Evolutionary conservation across 768 basidiomycete species (phyloP).

Genomic region (Podaxis carcinomalis): DNA sequence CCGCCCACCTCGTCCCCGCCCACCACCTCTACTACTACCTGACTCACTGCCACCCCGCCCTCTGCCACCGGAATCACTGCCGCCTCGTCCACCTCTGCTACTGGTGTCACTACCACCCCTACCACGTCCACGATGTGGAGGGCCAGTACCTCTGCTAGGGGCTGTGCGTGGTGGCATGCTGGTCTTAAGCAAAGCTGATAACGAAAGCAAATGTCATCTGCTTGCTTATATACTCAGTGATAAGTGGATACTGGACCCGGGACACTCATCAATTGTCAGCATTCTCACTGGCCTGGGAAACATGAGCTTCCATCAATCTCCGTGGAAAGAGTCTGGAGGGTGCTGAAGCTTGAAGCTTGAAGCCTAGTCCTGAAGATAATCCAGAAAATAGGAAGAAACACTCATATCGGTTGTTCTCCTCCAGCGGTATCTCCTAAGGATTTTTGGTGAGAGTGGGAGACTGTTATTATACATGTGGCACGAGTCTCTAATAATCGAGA

Average conservation of each 20-base stretch:
- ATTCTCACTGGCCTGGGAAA: constrained; percentile 1
- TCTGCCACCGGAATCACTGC: background rate
- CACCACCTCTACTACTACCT: constrained; percentile 22
- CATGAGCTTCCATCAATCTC: background rate
- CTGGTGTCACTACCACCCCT: constrained; percentile 10
- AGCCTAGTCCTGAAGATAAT: background rate
- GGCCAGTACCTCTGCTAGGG: constrained; percentile 19
- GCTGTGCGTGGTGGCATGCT: constrained; percentile 38
- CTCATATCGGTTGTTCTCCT: background rate
- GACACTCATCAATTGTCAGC: background rate
- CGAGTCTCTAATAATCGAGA: background rate
- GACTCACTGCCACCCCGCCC: constrained; percentile 8
- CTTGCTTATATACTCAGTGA: constrained; percentile 1
- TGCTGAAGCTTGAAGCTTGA: background rate
- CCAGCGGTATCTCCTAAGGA: background rate
- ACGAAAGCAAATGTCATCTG: background rate
- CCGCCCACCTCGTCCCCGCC: background rate
- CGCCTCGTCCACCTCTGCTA: constrained; percentile 23
- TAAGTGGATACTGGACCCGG: background rate
- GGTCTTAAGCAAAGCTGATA: constrained; percentile 11
- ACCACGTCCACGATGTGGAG: constrained; percentile 23
- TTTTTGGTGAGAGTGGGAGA: background rate
- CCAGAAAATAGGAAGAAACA: background rate
- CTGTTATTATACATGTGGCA: background rate
- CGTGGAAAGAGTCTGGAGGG: background rate